These are phyloP conservation scores for Neobulgaria alba DNA, from an alignment of 2,329 filamentous ascomycete genomes.

Conservation along the genomic window DNA sequence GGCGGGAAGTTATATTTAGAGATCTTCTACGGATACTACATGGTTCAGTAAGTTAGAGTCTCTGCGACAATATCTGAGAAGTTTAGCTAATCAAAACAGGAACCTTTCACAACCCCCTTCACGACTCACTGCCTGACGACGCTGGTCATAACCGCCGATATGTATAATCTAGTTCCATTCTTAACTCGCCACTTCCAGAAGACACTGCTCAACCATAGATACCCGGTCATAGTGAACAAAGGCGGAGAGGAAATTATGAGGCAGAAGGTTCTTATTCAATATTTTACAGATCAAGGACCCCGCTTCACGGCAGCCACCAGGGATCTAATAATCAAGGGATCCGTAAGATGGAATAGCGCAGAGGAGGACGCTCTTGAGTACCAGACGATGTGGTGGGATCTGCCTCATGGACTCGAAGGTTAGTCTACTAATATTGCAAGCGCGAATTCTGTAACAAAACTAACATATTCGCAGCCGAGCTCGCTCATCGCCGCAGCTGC, in stretches of 20 bases:
- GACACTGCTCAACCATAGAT: slow-evolving; percentile 42
- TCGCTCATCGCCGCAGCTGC: slow-evolving; percentile 55
- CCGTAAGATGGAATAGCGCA: slow-evolving; percentile 31
- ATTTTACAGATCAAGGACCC: slow-evolving; percentile 54
- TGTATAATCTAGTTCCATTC: slow-evolving; percentile 55
- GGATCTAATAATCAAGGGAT: slow-evolving; percentile 59
- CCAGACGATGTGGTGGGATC: slow-evolving; percentile 58
- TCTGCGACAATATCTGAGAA: neutral
- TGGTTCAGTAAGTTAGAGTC: slow-evolving; percentile 34
- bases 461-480: slow-evolving; percentile 43
- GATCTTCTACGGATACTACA: slow-evolving; percentile 64
- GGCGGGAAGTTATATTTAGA: slow-evolving; percentile 52
- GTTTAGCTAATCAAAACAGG: slow-evolving; percentile 11
- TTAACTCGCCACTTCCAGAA: slow-evolving; percentile 46
- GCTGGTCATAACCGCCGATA: slow-evolving; percentile 62
- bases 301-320: slow-evolving; percentile 54
- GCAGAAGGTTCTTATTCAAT: slow-evolving; percentile 60
- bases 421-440: neutral
- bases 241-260: slow-evolving; percentile 57
- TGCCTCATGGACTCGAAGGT: slow-evolving; percentile 62
- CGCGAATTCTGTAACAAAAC: neutral
- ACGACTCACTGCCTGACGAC: slow-evolving; percentile 54
- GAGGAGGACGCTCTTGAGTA: slow-evolving; percentile 30
- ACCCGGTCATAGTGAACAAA: slow-evolving; percentile 39
- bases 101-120: slow-evolving; percentile 33